Evolutionary conservation across 768 basidiomycete species (phyloP).

Genomic region (Amanita rubescens): DNA sequence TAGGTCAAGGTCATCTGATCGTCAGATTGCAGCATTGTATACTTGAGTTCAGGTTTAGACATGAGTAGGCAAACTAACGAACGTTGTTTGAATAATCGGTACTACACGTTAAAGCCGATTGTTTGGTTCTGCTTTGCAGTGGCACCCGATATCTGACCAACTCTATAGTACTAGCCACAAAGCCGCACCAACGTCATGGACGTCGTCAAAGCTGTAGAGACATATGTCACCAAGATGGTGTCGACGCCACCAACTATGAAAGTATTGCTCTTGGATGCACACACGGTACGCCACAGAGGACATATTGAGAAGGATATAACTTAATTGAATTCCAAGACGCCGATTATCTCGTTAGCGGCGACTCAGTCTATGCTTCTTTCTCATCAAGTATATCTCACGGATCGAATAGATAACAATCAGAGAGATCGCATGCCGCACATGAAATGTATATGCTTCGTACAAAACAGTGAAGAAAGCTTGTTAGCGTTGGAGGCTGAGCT

Average conservation of each 20-base stretch:
- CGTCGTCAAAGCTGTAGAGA: constrained; percentile 90
- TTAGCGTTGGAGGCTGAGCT: constrained; percentile 80
- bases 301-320: neutral
- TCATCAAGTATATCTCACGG: constrained; percentile 96
- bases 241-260: constrained; percentile 87
- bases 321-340: constrained; percentile 51
- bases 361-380: constrained; percentile 91
- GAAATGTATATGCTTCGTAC: constrained; percentile 94
- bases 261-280: constrained; percentile 87
- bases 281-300: constrained; percentile 58
- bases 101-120: neutral
- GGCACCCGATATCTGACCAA: neutral
- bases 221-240: constrained; percentile 86
- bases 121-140: neutral
- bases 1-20: no score
- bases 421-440: constrained; percentile 93
- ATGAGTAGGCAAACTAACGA: neutral
- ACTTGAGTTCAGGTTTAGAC: no score
- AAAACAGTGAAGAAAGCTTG: constrained; percentile 75
- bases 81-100: neutral
- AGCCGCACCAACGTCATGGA: constrained; percentile 53
- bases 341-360: constrained; percentile 89
- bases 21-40: no score
- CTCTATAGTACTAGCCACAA: no score
- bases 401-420: constrained; percentile 91